These are phyloP conservation scores for Lactarius indigo DNA, from an alignment of 768 basidiomycete genomes.

Conservation along the genomic window DNA sequence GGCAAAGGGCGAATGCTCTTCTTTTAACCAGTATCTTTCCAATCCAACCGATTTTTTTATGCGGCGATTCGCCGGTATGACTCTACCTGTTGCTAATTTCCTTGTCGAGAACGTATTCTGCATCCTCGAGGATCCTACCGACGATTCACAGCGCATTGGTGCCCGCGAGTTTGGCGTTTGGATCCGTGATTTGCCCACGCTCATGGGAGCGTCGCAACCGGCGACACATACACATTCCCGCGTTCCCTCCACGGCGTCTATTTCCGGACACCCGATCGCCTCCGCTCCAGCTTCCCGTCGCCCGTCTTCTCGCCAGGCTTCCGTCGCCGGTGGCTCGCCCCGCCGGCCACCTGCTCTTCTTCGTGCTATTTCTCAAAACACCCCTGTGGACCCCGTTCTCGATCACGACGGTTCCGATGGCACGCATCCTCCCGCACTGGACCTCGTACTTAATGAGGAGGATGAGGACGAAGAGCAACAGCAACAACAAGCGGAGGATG, in stretches of 20 bases:
- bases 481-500: not conserved
- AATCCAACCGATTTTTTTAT: conserved; percentile 86
- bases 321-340: conserved; percentile 39
- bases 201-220: conserved; percentile 48
- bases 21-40: conserved; percentile 76
- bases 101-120: conserved; percentile 84
- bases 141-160: conserved; percentile 58
- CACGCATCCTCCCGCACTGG: conserved; percentile 15
- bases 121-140: conserved; percentile 62
- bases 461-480: conserved; percentile 46
- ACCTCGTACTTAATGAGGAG: conserved; percentile 31
- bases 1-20: conserved; percentile 69
- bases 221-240: conserved; percentile 47
- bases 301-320: conserved; percentile 64
- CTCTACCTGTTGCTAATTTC: conserved; percentile 78
- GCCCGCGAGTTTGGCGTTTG: conserved; percentile 85
- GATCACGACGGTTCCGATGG: conserved; percentile 24
- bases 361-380: conserved; percentile 57
- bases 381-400: conserved; percentile 44
- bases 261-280: conserved; percentile 55
- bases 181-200: conserved; percentile 75
- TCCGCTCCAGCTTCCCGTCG: conserved; percentile 66
- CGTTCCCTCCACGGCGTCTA: conserved; percentile 56
- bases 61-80: conserved; percentile 88
- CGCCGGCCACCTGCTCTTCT: conserved; percentile 51